Base-by-base conservation (phyloP, 225 moss, liverwort and hornwort genomes). In the Thuidium tamariscinum region DNA sequence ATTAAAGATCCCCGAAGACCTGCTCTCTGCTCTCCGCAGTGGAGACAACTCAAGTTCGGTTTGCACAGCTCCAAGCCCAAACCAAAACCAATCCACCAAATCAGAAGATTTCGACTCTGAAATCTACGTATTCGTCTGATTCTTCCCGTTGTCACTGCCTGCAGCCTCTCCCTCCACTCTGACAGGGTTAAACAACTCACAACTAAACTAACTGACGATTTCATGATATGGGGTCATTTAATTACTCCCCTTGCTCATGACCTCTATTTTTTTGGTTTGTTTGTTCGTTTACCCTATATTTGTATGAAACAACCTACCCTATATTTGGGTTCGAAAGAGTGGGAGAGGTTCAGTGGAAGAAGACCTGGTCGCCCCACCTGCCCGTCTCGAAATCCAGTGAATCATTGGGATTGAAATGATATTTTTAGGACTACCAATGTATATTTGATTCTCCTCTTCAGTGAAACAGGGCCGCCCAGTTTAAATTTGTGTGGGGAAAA, bases 291-390 rank as follows among this genome's bases (percentile, higher is more conserved):
- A 48, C 20, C 22, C 22, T 3, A n/a, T n/a, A n/a, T n/a, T n/a
- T n/a, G n/a, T n/a, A 74, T 22, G 8, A 8, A 51, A 32, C 6
- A 22, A 49, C 77, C 79, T 83, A 79, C 48, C 77, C 79, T 83
- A 79, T 56, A 64, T 77, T 57, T 63, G 64, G 49, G 26, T 39
- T 72, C 71, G 46, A 77, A 71, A 56, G 20, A 16, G 57, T 23
- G 77, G 55, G 80, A n/a, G 55, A 10, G n/a, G n/a, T n/a, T n/a
- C n/a, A n/a, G n/a, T n/a, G n/a, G n/a, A 71, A 41, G 60, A 42
- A 15, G 89, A 89, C 89, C 62, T 44, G 80, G 87, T 84, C 80
- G 14, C 12, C n/a, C n/a, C n/a, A n/a, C n/a, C n/a, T n/a, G n/a
- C n/a, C n/a, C n/a, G n/a, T n/a, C n/a, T n/a, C n/a, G n/a, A n/a